Percentiles rank a stretch among this genome's conserved stretches.
Conservation (phyloP, 139 green algal genomes). For the Zygnema circumcarinatum region DNA sequence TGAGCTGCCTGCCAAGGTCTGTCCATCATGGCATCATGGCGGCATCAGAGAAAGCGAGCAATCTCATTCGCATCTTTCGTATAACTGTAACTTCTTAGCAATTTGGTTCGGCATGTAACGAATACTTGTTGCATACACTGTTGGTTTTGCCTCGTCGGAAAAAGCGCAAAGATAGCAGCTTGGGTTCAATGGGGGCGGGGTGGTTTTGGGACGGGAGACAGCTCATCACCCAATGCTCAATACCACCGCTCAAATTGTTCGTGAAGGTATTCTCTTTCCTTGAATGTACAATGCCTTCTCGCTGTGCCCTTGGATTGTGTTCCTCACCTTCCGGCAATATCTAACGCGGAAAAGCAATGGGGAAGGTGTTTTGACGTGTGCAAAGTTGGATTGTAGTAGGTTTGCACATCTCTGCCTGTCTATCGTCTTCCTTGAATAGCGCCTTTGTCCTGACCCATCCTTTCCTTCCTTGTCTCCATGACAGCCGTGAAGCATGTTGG, state of each 20-base stretch:
- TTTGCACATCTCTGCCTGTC: too few species aligned
- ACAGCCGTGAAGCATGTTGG: conserved; percentile 39
- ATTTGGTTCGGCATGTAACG: conserved; percentile 2
- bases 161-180: too few species aligned
- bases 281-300: conserved; percentile 31
- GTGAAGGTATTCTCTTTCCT: conserved; percentile 41
- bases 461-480: not conserved
- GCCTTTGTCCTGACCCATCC: not conserved
- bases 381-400: too few species aligned
- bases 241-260: conserved; percentile 32
- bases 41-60: not conserved
- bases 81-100: not conserved
- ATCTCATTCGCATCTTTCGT: not conserved
- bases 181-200: conserved; percentile 2
- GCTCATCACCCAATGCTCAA: conserved; percentile 53
- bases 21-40: not conserved
- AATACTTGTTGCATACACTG: not conserved
- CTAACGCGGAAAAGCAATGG: too few species aligned
- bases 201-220: not conserved
- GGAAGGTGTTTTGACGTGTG: too few species aligned
- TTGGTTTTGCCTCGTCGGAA: too few species aligned
- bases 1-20: conserved; percentile 6
- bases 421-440: too few species aligned
- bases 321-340: too few species aligned
- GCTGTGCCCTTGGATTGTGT: too few species aligned